Conservation (phyloP, 2,329 filamentous ascomycete genomes). For the Gremmenia infestans region DNA sequence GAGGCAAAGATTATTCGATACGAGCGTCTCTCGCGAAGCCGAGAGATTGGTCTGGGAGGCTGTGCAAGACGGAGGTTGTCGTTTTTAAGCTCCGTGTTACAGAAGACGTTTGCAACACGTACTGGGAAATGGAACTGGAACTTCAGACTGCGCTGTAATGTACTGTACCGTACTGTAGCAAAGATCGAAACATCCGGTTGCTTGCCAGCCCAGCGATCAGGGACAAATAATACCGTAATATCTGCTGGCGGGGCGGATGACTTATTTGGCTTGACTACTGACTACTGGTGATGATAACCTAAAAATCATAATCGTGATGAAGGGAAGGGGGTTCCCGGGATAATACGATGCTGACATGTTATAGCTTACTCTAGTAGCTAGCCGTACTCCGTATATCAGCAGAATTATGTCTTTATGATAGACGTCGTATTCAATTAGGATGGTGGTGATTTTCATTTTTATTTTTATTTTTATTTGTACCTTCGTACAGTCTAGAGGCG, state of each 20-base stretch:
- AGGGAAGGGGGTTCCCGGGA: too few relatives aligned
- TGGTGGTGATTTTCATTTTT: too few relatives aligned
- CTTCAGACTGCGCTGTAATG: background rate
- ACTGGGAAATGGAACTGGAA: background rate
- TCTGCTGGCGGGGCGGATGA: constrained; percentile 1
- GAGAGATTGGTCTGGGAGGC: constrained; percentile 6
- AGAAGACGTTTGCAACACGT: background rate
- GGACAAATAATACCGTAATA: background rate
- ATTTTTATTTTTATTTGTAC: too few relatives aligned
- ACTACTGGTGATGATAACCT: too few relatives aligned
- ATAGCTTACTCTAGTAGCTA: too few relatives aligned
- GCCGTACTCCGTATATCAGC: too few relatives aligned
- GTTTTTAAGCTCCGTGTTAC: background rate
- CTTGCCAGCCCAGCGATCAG: constrained; percentile 1
- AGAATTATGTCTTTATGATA: too few relatives aligned
- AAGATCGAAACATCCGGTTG: background rate
- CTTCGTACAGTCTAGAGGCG: too few relatives aligned
- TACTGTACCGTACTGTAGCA: background rate
- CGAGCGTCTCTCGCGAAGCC: background rate
- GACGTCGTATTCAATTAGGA: too few relatives aligned
- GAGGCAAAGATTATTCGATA: background rate
- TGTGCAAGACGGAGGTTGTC: constrained; percentile 6
- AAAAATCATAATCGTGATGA: too few relatives aligned
- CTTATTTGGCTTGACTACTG: too few relatives aligned
- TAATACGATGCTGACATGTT: too few relatives aligned